Percentiles rank a stretch among this genome's conserved stretches.
Conservation (phyloP, 2,329 filamentous ascomycete species). For the Exophiala mesophila region DNA sequence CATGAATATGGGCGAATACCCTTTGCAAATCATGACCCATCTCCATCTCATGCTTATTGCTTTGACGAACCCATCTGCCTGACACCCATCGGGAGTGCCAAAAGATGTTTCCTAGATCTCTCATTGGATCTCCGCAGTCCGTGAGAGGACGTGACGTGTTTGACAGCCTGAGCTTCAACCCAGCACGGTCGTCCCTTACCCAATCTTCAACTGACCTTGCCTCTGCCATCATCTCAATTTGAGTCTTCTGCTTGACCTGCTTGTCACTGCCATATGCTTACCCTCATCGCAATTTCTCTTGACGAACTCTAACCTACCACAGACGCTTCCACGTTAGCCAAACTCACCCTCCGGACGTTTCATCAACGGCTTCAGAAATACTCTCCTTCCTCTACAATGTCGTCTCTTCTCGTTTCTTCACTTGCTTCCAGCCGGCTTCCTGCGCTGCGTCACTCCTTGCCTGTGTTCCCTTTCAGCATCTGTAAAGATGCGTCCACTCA, state of each 20-base stretch:
- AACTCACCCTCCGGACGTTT: too few species aligned
- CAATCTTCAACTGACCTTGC: too few species aligned
- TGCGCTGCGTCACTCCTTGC: neutral
- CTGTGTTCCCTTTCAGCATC: neutral
- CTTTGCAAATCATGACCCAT: neutral
- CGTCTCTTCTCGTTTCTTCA: neutral
- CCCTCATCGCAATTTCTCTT: neutral
- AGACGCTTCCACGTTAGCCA: too few species aligned
- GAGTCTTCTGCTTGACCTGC: too few species aligned
- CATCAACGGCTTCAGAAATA: neutral
- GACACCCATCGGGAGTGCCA: neutral
- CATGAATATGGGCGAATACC: neutral
- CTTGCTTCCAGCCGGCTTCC: neutral
- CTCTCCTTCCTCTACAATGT: neutral
- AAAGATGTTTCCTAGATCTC: neutral
- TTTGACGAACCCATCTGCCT: neutral
- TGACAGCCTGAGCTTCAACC: neutral
- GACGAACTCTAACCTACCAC: too few species aligned
- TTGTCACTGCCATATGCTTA: too few species aligned
- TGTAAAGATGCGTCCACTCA: constrained; percentile 7
- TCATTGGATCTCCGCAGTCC: neutral
- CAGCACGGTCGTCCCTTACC: too few species aligned
- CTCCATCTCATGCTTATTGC: too few species aligned
- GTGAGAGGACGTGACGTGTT: neutral
- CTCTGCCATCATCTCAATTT: too few species aligned